Conservation (phyloP, 148 eudicot species). For the Cornus suecica region DNA sequence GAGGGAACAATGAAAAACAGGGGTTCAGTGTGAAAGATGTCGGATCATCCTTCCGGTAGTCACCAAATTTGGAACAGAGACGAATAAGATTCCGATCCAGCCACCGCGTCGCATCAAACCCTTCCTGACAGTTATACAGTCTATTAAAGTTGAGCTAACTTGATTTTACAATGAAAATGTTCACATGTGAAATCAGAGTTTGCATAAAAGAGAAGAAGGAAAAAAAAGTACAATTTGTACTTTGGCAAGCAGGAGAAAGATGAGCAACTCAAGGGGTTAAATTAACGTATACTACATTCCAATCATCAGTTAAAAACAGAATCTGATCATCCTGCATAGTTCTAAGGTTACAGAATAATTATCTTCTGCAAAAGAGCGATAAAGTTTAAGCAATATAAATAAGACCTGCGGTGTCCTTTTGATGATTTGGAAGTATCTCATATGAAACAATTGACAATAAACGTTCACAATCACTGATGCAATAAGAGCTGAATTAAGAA, state of each 20-base stretch:
- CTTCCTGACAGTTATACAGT: slow-evolving; percentile 53
- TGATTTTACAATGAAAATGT: background rate
- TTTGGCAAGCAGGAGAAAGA: background rate
- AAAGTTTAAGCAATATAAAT: too few relatives aligned
- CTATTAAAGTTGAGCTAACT: background rate
- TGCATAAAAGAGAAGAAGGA: background rate
- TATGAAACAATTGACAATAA: background rate
- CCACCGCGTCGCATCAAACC: slow-evolving; percentile 97
- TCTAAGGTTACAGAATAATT: background rate
- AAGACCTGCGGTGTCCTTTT: too few relatives aligned
- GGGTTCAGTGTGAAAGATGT: slow-evolving; percentile 88
- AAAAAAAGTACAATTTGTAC: background rate
- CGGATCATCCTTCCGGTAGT: slow-evolving; percentile 90
- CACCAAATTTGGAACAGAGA: slow-evolving; percentile 89
- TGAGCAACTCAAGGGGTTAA: too few relatives aligned
- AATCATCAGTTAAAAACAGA: background rate
- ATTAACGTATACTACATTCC: too few relatives aligned
- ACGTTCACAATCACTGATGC: background rate
- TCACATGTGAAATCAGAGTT: background rate
- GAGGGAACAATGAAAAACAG: slow-evolving; percentile 87
- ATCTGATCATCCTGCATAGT: background rate
- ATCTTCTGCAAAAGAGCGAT: background rate
- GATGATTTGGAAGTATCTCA: background rate
- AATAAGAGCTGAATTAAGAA: slow-evolving; percentile 3
- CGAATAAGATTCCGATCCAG: slow-evolving; percentile 89